Conservation (phyloP, 306 rosid species). For the Datisca glomerata region DNA sequence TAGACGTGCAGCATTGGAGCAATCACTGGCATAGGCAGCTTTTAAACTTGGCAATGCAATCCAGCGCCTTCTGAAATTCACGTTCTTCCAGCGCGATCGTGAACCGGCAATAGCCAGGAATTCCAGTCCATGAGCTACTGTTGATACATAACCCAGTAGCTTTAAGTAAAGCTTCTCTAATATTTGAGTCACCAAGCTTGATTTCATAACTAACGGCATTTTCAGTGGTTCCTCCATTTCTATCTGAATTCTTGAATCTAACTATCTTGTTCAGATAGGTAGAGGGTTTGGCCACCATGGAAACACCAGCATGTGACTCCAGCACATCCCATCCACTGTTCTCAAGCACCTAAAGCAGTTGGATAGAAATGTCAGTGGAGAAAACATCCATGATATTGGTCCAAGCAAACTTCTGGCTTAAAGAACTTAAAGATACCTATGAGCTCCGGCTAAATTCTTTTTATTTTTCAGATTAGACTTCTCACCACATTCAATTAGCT, state of each 20-base stretch:
- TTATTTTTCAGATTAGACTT: no score
- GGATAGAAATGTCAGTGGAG: no score
- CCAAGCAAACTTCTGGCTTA: no score
- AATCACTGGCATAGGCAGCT: constrained; percentile 19
- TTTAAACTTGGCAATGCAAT: constrained; percentile 55
- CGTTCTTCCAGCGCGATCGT: constrained; percentile 70
- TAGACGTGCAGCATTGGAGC: neutral
- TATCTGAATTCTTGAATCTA: constrained; percentile 21
- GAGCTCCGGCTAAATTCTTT: no score
- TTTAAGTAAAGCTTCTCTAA: constrained; percentile 54
- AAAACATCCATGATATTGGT: no score
- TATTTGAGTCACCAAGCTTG: constrained; percentile 50
- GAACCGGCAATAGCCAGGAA: constrained; percentile 90
- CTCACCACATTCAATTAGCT: no score
- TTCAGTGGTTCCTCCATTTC: constrained; percentile 19
- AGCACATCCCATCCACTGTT: constrained; percentile 83
- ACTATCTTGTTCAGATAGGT: constrained; percentile 55
- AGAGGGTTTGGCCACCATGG: constrained; percentile 84
- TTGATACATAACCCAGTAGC: constrained; percentile 89
- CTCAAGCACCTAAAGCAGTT: constrained; percentile 45
- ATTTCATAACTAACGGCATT: constrained; percentile 23
- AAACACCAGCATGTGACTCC: constrained; percentile 61
- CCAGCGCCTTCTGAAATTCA: constrained; percentile 66
- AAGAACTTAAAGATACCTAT: neutral
- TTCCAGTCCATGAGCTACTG: constrained; percentile 87